These are phyloP conservation scores for Medicago ruthenica DNA, from an alignment of 306 rosid species.

Conservation along the genomic window DNA sequence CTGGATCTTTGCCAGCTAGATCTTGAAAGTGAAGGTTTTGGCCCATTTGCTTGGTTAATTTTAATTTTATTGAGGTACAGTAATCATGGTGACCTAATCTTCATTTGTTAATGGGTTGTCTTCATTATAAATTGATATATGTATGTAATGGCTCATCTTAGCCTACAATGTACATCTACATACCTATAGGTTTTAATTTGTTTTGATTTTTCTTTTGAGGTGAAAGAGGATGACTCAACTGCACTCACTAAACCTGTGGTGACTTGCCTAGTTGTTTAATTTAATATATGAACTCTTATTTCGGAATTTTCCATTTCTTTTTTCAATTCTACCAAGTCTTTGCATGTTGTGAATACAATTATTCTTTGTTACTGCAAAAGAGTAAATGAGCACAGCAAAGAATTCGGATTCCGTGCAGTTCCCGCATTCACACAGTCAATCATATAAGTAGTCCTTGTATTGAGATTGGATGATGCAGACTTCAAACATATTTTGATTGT, in stretches of 20 bases:
- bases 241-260: conserved; percentile 27
- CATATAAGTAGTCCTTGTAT: too few species aligned
- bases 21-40: conserved; percentile 6
- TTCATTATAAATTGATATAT: conserved; percentile 10
- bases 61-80: not conserved
- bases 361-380: not conserved
- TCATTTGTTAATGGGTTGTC: conserved; percentile 16
- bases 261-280: conserved; percentile 17
- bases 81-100: conserved; percentile 1
- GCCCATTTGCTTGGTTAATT: not conserved
- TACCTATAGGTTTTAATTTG: conserved; percentile 33
- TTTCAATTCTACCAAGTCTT: not conserved
- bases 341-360: not conserved
- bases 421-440: too few species aligned
- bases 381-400: not conserved
- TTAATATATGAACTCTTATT: conserved; percentile 17
- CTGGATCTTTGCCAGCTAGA: conserved; percentile 3
- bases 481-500: too few species aligned
- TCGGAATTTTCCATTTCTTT: conserved; percentile 4
- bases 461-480: too few species aligned
- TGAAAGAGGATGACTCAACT: not conserved
- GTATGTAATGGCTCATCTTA: conserved; percentile 13
- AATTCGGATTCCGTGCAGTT: too few species aligned
- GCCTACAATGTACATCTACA: conserved; percentile 48
- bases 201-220: conserved; percentile 23